These are phyloP conservation scores for Hyaloscypha finlandica DNA, from an alignment of 495 filamentous ascomycete genomes.

Conservation along the genomic window DNA sequence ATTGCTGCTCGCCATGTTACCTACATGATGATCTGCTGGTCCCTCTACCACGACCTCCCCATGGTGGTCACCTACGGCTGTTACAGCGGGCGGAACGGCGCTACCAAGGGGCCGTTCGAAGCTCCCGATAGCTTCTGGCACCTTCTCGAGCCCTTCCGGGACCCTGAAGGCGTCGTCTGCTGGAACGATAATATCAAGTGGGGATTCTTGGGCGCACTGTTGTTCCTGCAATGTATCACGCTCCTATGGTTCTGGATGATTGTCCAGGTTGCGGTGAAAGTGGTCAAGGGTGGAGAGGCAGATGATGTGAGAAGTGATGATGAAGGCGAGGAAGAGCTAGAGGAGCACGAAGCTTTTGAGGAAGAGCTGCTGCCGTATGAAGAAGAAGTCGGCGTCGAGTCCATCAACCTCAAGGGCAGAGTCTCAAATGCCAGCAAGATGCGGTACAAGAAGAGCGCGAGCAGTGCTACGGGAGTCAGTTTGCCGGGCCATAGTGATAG, in stretches of 20 bases:
- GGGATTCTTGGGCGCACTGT: slow-evolving; percentile 72
- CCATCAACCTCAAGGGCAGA: slow-evolving; percentile 55
- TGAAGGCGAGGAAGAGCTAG: slow-evolving; percentile 64
- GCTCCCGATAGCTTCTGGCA: slow-evolving; percentile 58
- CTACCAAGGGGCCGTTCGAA: slow-evolving; percentile 56
- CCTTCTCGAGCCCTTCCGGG: slow-evolving; percentile 67
- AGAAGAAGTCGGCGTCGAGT: slow-evolving; percentile 67
- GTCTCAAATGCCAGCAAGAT: slow-evolving; percentile 41
- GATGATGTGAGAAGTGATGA: slow-evolving; percentile 89
- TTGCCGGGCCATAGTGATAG: slow-evolving; percentile 70
- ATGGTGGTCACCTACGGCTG: slow-evolving; percentile 65
- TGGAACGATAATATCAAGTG: slow-evolving; percentile 71
- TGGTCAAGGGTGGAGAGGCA: slow-evolving; percentile 73
- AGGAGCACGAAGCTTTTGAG: slow-evolving; percentile 25
- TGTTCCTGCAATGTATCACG: slow-evolving; percentile 77
- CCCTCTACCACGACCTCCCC: slow-evolving; percentile 72
- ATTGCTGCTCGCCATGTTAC: slow-evolving; percentile 78
- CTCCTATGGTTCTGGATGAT: slow-evolving; percentile 93
- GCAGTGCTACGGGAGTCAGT: slow-evolving; percentile 56
- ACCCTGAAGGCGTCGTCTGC: slow-evolving; percentile 72
- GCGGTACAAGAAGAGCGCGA: slow-evolving; percentile 44
- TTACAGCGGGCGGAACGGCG: slow-evolving; percentile 60
- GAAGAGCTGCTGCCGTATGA: slow-evolving; percentile 50
- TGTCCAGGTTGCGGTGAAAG: slow-evolving; percentile 71
- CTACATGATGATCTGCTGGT: slow-evolving; percentile 77